A percentile compares a stretch with the other conserved stretches of the same genome.
These are phyloP conservation scores for Melaleuca alternifolia DNA, from an alignment of 345 rosid genomes.

Conservation along the genomic window DNA sequence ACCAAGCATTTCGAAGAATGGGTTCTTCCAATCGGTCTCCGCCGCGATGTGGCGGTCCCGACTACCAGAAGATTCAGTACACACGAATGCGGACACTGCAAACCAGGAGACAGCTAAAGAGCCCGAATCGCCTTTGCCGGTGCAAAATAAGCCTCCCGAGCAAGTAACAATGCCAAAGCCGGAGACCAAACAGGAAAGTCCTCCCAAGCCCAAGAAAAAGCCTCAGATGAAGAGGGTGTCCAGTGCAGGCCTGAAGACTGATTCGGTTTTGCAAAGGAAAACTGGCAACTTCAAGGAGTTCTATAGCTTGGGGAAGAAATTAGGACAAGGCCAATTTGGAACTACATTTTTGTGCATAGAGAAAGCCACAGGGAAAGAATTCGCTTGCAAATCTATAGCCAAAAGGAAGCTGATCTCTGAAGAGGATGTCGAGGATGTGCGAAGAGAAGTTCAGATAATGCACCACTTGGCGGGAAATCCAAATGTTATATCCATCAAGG, in stretches of 20 bases:
- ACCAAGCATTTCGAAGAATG: slow-evolving; percentile 23
- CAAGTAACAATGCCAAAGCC: slow-evolving; percentile 16
- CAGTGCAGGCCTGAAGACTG: slow-evolving; percentile 21
- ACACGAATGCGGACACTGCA: not conserved
- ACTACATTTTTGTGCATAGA: slow-evolving; percentile 29
- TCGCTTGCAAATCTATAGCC: slow-evolving; percentile 38
- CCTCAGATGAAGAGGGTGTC: slow-evolving; percentile 24
- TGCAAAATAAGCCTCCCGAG: slow-evolving; percentile 27
- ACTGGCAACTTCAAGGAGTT: slow-evolving; percentile 33
- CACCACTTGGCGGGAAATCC: slow-evolving; percentile 40
- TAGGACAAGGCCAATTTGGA: slow-evolving; percentile 43
- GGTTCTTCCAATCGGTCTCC: slow-evolving; percentile 31
- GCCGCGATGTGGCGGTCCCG: slow-evolving; percentile 30
- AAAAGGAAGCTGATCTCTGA: slow-evolving; percentile 29
- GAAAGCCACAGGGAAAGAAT: slow-evolving; percentile 27
- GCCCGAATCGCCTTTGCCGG: slow-evolving; percentile 11
- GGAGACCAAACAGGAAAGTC: not conserved
- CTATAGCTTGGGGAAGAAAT: slow-evolving; percentile 25
- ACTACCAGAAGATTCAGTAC: slow-evolving; percentile 14
- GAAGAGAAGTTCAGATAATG: slow-evolving; percentile 49
- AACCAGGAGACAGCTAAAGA: not conserved
- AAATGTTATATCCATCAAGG: slow-evolving; percentile 23
- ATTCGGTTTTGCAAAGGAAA: slow-evolving; percentile 22
- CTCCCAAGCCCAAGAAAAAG: slow-evolving; percentile 16
- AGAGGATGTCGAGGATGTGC: slow-evolving; percentile 43